Base-by-base conservation (phyloP, 2,329 filamentous ascomycete species). In the Calonectria pseudoturangicola region DNA sequence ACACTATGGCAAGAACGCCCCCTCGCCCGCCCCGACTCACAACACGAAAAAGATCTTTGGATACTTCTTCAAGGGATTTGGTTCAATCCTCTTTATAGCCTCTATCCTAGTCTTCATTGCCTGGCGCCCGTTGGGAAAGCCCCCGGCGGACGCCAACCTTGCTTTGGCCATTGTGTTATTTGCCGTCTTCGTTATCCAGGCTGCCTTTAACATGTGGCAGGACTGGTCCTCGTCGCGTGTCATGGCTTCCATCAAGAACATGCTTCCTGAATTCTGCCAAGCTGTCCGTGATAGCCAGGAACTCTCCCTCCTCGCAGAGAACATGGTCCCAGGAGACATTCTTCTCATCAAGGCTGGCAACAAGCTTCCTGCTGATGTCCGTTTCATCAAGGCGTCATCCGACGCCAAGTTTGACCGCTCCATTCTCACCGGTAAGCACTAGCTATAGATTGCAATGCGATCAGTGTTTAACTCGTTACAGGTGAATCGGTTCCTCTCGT, bases 11-110 rank as follows among this genome's bases (percentile, higher is more conserved):
- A 76, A 74, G 51, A 76, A 76, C 33, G 72, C 73, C 1, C 73
- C 74, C 3, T 76, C 75, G 27, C 75, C 74, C 4, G 69, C 74
- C 3, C 74, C 72, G 45, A 76, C 73, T 3, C 73, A 75, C 33
- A 69, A 73, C 47, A 71, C 70, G 2, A 75, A 73, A 36, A 90
- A 90, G 73, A 87, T 92, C 6, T 83, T 92, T 41, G 90, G 90
- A 21, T 96, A 96, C 83, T 92, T 95, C 77, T 95, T 95, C 84
- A 92, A 92, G 75, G 94, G 94, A 1, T 96, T 96, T 76, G 93
- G 94, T 2, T 88, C 90, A 1, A 90, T 96, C 64, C 87, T 96
- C 4, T 87, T 95, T 8, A 80, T 92, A 2, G 93, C 93, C 21
- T 87, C 89, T 25, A 89, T 95, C 43, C 87, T 96, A 3, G 93